Conservation (phyloP, 306 rosid species). For the Dalbergia cultrata region DNA sequence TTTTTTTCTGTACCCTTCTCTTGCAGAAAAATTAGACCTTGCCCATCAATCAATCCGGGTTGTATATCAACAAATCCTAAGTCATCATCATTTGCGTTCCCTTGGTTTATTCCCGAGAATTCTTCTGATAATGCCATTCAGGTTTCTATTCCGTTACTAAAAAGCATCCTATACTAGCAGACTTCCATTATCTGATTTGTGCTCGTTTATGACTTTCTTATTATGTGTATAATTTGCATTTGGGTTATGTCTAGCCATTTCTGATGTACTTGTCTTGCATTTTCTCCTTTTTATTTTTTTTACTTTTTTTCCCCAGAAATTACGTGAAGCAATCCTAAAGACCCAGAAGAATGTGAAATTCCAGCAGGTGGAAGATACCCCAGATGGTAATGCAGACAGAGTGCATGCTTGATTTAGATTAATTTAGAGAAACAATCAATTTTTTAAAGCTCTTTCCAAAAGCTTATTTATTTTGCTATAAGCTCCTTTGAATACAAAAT, state of each 20-base stretch:
- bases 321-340: constrained; percentile 80
- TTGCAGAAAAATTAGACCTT: constrained; percentile 87
- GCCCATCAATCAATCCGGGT: constrained; percentile 89
- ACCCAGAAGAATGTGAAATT: constrained; percentile 89
- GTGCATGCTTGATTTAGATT: neutral
- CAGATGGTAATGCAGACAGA: constrained; percentile 61
- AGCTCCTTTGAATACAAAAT: neutral
- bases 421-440: neutral
- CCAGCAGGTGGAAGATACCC: constrained; percentile 68
- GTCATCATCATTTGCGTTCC: constrained; percentile 83
- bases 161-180: neutral
- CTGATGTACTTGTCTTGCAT: neutral
- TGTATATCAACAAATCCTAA: constrained; percentile 86
- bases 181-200: constrained; percentile 25
- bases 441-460: neutral
- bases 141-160: constrained; percentile 53
- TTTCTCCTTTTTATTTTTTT: neutral
- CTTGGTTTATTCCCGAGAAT: constrained; percentile 75
- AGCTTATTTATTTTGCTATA: neutral
- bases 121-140: constrained; percentile 67
- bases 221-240: neutral
- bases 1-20: neutral
- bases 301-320: constrained; percentile 52
- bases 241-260: constrained; percentile 4
- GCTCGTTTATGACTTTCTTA: constrained; percentile 20